Percentiles rank a stretch among this genome's conserved stretches.
phyloP scores from a whole-genome alignment of 2,329 filamentous ascomycete genomes.

The Magnaporthiopsis poae region DNA sequence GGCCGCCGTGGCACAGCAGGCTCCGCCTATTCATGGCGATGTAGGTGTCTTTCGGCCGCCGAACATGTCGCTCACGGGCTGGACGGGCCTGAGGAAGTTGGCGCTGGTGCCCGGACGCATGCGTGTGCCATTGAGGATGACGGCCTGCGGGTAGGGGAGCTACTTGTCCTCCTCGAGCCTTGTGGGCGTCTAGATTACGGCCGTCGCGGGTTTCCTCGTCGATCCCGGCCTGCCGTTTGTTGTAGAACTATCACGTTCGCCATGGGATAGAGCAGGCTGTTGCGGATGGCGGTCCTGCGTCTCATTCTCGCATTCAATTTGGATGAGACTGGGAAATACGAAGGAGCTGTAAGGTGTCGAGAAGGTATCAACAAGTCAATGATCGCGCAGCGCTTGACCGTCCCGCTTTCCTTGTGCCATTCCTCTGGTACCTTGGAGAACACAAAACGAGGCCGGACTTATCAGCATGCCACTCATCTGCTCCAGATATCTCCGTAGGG shows the following conservation, averaged over 20 bases:
- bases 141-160: constrained; percentile 68
- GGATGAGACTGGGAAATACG: constrained; percentile 11
- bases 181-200: constrained; percentile 37
- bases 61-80: constrained; percentile 36
- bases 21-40: constrained; percentile 28
- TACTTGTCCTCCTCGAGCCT: constrained; percentile 66
- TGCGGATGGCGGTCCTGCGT: constrained; percentile 10
- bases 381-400: no score
- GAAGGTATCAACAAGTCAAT: neutral
- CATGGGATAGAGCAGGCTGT: neutral
- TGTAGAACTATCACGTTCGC: neutral
- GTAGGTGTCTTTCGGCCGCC: constrained; percentile 30
- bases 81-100: constrained; percentile 27
- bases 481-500: constrained; percentile 14
- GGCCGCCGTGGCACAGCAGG: constrained; percentile 17
- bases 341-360: neutral
- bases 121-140: constrained; percentile 67
- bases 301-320: constrained; percentile 20
- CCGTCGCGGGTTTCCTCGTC: constrained; percentile 20
- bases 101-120: constrained; percentile 42
- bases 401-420: neutral
- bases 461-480: constrained; percentile 9
- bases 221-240: neutral
- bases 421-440: no score
- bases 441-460: neutral